These are phyloP conservation scores for Pythium phragmiticola DNA, from an alignment of 352 stramenopile genomes.

Conservation along the genomic window DNA sequence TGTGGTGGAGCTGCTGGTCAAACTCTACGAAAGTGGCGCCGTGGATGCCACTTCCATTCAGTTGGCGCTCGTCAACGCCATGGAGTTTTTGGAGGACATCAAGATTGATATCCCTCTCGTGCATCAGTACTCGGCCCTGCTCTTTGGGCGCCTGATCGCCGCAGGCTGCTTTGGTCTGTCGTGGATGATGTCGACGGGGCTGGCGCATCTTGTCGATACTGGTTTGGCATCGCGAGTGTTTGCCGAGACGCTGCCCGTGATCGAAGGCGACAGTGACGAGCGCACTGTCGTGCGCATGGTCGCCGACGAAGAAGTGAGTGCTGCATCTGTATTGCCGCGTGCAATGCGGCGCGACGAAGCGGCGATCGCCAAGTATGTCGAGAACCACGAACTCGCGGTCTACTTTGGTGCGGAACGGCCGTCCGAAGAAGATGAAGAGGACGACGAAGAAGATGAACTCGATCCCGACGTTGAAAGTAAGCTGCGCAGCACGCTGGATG, in stretches of 20 bases:
- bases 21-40: conserved; percentile 63
- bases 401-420: conserved; percentile 49
- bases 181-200: conserved; percentile 68
- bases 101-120: conserved; percentile 84
- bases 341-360: conserved; percentile 39
- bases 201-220: conserved; percentile 56
- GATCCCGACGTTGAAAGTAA: conserved; percentile 62
- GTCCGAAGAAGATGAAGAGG: conserved; percentile 23
- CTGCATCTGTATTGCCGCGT: conserved; percentile 47
- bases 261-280: conserved; percentile 69
- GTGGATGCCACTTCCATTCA: conserved; percentile 78
- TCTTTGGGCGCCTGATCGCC: conserved; percentile 75
- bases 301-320: conserved; percentile 71
- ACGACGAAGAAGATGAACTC: conserved; percentile 53
- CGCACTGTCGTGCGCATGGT: conserved; percentile 73
- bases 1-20: conserved; percentile 73
- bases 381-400: conserved; percentile 57
- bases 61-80: conserved; percentile 55
- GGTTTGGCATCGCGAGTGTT: conserved; percentile 70
- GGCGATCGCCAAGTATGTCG: conserved; percentile 57
- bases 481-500: conserved; percentile 69
- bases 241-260: conserved; percentile 66
- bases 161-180: conserved; percentile 81
- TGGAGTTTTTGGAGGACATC: conserved; percentile 86
- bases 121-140: conserved; percentile 71